Base-by-base conservation (phyloP, 305 asterid species). In the Petunia hybrid region DNA sequence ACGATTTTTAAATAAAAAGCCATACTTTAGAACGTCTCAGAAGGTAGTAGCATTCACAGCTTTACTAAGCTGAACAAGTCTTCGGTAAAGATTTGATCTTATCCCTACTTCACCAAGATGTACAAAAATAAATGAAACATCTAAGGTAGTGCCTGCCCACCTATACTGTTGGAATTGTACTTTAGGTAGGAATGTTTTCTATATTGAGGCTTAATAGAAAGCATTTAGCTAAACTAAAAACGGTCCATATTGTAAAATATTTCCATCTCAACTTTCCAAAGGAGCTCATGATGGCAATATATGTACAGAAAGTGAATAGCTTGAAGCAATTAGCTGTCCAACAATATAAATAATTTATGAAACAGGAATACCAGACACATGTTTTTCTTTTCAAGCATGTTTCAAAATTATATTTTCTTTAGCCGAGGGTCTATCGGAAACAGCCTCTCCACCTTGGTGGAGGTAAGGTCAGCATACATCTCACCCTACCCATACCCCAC, bases 281-380 rank as follows among this genome's bases (percentile, higher is more conserved):
- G 46, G 62, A 71, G 51, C 51, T 48, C 8, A 31, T 71, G 45
- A 35, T 31, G 1, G 51, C 2, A 48, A 36, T 74, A 51, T 36
- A 43, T 3, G 51, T 48, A 74, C 14, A 74, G 14, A 0, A 74
- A 53, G 40, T 36, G 13, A 6, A 38, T 38, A 53, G 38, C n/a
- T 74, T 35, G 64, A 53, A 74, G 63, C 46, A 51, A 38, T 38
- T 53, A 53, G 51, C 36, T 1, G 62, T n/a, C 48, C 48, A 73
- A 53, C 14, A 74, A 71, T 79, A 79, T 39, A 51, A 69, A 51
- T 51, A 66, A 43, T 67, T 51, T 53, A n/a, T 48, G 43, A 36
- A 80, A 57, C 45, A 6, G 7, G 38, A 73, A 74, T 71, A 71
- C 12, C 42, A 48, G 62, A 16, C 13, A 48, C 35, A 71, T n/a